Percentiles rank a stretch among this genome's conserved stretches.
These are phyloP conservation scores for Aureobasidium lini DNA, from an alignment of 2,329 filamentous ascomycete species.

Conservation along the genomic window DNA sequence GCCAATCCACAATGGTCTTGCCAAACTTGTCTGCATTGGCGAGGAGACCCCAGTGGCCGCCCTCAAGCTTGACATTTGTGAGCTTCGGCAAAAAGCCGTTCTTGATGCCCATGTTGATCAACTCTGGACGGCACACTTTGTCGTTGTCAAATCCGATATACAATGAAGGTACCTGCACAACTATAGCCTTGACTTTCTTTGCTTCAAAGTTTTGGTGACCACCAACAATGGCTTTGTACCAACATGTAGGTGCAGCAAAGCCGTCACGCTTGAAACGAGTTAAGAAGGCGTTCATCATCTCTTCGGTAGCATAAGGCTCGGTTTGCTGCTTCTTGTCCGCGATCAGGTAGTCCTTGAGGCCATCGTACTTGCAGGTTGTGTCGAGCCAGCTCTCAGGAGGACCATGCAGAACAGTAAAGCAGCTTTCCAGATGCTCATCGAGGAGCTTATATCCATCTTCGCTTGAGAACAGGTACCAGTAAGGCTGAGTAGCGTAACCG, in stretches of 20 bases:
- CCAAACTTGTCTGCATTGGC: constrained; percentile 22
- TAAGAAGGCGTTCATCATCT: constrained; percentile 30
- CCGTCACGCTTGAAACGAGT: constrained; percentile 25
- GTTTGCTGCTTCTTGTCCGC: constrained; percentile 22
- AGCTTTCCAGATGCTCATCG: constrained; percentile 31
- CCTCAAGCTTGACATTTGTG: constrained; percentile 16
- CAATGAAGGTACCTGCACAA: constrained; percentile 27
- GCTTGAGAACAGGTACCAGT: constrained; percentile 41
- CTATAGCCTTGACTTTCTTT: constrained; percentile 22
- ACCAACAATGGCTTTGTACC: constrained; percentile 27
- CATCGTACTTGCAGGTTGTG: constrained; percentile 32
- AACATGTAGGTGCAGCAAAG: constrained; percentile 31
- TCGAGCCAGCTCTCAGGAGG: constrained; percentile 23
- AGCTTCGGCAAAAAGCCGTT: constrained; percentile 20
- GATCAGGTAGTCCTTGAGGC: constrained; percentile 25
- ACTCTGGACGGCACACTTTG: constrained; percentile 20
- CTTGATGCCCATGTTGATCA: constrained; percentile 17
- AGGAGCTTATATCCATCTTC: constrained; percentile 35
- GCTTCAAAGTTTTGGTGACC: constrained; percentile 25
- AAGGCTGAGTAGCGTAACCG: constrained; percentile 34
- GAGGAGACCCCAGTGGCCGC: constrained; percentile 23
- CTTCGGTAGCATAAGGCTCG: constrained; percentile 29
- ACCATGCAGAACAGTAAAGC: constrained; percentile 24
- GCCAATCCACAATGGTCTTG: constrained; percentile 7
- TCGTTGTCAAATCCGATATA: constrained; percentile 29